Percentiles rank a stretch among this genome's conserved stretches.
These are phyloP conservation scores for Chlorella vulgaris DNA, from an alignment of 139 green algal species.

Conservation along the genomic window DNA sequence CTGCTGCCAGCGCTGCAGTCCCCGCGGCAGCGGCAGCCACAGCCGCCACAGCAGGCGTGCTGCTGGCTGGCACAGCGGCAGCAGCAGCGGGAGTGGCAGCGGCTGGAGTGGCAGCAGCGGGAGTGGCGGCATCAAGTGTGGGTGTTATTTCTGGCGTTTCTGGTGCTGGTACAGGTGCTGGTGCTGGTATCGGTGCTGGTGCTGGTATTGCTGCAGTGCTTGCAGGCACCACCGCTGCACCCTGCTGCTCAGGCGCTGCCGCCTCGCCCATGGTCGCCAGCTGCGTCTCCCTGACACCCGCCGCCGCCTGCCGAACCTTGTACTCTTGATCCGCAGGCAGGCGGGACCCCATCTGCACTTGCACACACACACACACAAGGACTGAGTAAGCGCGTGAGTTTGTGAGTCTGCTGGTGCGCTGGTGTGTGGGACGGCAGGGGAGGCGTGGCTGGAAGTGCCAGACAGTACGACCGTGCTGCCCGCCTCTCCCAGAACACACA, in stretches of 20 bases:
- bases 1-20: not conserved
- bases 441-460: no score
- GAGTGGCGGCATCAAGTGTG: no score
- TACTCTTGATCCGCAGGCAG: constrained; percentile 17
- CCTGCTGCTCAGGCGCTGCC: not conserved
- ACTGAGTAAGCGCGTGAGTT: no score
- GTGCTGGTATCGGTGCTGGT: not conserved
- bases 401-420: no score
- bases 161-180: not conserved
- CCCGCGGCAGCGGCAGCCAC: not conserved
- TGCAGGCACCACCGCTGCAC: not conserved
- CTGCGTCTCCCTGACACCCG: not conserved
- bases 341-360: constrained; percentile 22
- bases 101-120: not conserved
- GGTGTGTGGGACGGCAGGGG: no score
- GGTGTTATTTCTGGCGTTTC: no score
- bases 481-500: no score
- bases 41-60: not conserved
- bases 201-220: not conserved
- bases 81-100: no score
- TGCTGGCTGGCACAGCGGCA: no score
- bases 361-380: not conserved
- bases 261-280: not conserved
- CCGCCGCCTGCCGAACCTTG: not conserved
- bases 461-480: no score